Evolutionary conservation across 2,329 filamentous ascomycete species (phyloP).

Genomic region (Decorospora gaudefroyi): DNA sequence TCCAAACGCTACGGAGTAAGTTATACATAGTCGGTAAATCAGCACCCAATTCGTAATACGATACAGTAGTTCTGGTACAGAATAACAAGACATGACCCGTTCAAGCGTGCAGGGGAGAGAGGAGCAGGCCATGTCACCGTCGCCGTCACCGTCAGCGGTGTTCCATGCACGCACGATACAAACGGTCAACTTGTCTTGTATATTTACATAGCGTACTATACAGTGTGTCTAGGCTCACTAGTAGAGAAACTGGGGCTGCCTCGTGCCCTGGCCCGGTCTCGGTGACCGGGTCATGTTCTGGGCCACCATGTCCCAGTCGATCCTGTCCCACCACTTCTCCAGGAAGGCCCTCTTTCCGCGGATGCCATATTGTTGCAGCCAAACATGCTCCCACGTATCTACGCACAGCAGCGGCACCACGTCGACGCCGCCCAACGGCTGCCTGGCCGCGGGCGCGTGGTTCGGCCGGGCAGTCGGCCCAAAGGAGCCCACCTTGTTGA

Average conservation of each 20-base stretch:
- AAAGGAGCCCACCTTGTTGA: conserved; percentile 50
- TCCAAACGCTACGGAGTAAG: too few relatives aligned
- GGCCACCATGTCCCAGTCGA: conserved; percentile 80
- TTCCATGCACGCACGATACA: too few relatives aligned
- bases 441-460: conserved; percentile 38
- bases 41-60: too few relatives aligned
- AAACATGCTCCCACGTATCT: conserved; percentile 96
- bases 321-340: conserved; percentile 81
- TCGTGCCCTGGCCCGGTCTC: not conserved
- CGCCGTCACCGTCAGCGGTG: too few relatives aligned
- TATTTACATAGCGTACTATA: conserved; percentile 17
- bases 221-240: not conserved
- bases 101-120: too few relatives aligned
- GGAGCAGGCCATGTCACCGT: too few relatives aligned
- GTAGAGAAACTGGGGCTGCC: conserved; percentile 13
- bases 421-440: conserved; percentile 68
- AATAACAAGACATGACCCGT: too few relatives aligned
- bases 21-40: too few relatives aligned
- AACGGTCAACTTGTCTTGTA: too few relatives aligned
- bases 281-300: conserved; percentile 23
- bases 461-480: conserved; percentile 39
- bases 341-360: conserved; percentile 76
- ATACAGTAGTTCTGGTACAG: too few relatives aligned
- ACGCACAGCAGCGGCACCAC: conserved; percentile 82
- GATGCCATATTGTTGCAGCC: conserved; percentile 79